phyloP scores from a whole-genome alignment of 345 rosid species.

The Eucalyptus caleyi region DNA sequence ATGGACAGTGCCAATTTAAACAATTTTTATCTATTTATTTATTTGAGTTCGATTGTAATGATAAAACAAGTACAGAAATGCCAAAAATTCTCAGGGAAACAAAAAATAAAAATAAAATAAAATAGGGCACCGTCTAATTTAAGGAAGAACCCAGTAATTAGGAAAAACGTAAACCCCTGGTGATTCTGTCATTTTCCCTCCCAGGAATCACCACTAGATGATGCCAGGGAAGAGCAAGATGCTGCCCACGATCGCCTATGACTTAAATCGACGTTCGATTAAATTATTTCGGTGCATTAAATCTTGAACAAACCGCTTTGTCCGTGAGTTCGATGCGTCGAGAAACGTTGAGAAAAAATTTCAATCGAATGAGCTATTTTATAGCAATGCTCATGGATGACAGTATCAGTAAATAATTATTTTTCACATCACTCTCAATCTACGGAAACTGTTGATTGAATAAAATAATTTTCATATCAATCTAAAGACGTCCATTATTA shows the following conservation, averaged over 20 bases:
- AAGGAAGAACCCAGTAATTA: background rate
- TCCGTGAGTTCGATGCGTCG: background rate
- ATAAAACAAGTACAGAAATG: background rate
- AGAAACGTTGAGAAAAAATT: background rate
- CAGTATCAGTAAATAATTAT: background rate
- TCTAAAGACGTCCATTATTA: background rate
- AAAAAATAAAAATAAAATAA: background rate
- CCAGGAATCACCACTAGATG: too few species aligned
- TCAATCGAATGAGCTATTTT: background rate
- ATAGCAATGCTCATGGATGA: background rate
- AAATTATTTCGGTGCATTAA: background rate
- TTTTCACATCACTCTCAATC: background rate
- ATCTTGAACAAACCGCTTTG: background rate
- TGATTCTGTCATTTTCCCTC: background rate
- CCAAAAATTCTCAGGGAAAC: background rate
- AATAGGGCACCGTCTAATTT: background rate
- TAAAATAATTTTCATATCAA: background rate
- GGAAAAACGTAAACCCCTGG: background rate
- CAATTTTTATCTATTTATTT: background rate
- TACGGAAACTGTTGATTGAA: background rate
- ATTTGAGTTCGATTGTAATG: background rate
- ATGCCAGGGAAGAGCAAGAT: background rate
- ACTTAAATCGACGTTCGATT: background rate
- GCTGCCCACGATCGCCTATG: background rate
- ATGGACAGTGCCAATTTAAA: background rate